Percentiles rank a stretch among this genome's conserved stretches.
These are phyloP conservation scores for Citrus hindsii DNA, from an alignment of 345 rosid genomes.

Conservation along the genomic window DNA sequence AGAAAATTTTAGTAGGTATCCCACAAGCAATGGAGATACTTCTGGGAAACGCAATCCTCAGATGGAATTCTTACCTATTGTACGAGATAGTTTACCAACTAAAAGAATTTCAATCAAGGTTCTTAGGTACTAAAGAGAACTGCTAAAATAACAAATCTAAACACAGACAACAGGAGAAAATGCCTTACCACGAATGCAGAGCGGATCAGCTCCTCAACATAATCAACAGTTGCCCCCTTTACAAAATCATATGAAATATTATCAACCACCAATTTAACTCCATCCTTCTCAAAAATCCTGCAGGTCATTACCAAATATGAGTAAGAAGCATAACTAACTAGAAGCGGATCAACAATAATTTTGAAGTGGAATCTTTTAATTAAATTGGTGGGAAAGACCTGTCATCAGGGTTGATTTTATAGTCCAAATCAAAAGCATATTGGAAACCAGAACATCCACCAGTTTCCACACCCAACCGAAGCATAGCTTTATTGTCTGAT, in stretches of 20 bases:
- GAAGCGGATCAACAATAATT: not conserved
- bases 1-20: not conserved
- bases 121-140: not conserved
- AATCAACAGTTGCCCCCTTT: constrained; percentile 93
- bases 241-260: constrained; percentile 85
- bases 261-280: constrained; percentile 77
- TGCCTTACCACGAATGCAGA: constrained; percentile 70
- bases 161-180: constrained; percentile 13
- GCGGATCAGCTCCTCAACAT: constrained; percentile 89
- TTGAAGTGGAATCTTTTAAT: not conserved
- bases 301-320: not conserved
- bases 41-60: not conserved
- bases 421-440: constrained; percentile 78
- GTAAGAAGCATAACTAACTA: not conserved
- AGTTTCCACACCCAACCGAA: constrained; percentile 86
- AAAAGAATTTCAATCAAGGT: not conserved
- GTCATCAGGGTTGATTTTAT: constrained; percentile 63
- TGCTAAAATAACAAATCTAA: not conserved
- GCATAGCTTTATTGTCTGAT: constrained; percentile 44
- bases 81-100: not conserved
- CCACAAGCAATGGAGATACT: not conserved
- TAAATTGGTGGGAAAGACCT: constrained; percentile 37
- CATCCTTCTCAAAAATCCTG: constrained; percentile 74
- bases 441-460: constrained; percentile 99
- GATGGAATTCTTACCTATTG: not conserved